Evolutionary conservation across 495 filamentous ascomycete genomes (phyloP).

Genomic region (Aspergillus bertholletiae): DNA sequence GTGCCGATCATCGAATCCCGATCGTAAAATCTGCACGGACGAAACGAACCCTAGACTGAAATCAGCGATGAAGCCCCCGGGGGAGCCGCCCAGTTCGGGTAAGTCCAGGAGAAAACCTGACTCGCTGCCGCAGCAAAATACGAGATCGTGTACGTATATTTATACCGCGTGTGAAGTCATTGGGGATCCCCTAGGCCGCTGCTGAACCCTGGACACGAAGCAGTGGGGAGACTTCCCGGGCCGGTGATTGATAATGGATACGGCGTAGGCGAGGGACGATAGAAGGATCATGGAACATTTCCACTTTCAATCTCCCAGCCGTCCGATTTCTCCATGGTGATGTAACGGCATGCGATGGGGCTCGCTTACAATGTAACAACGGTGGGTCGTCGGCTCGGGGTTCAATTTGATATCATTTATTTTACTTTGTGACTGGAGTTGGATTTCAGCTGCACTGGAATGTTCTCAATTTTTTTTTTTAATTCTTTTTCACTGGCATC

Average conservation of each 20-base stretch:
- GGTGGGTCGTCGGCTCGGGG: not conserved
- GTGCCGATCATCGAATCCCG: not conserved
- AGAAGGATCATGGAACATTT: not conserved
- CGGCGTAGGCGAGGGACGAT: not conserved
- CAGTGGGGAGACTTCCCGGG: no score
- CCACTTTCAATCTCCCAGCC: not conserved
- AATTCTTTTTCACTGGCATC: no score
- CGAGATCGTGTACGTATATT: no score
- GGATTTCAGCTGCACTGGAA: not conserved
- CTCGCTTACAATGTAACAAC: not conserved
- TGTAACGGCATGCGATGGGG: no score
- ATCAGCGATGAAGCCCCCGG: not conserved
- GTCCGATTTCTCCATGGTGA: not conserved
- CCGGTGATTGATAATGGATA: not conserved
- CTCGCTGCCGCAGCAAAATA: not conserved
- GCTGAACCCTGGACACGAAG: no score
- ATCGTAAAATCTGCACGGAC: not conserved
- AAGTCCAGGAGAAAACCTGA: no score
- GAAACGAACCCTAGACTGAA: not conserved
- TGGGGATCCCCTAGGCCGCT: no score
- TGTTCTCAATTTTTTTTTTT: no score
- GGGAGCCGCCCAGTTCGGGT: no score
- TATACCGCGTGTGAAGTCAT: no score
- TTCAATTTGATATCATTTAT: not conserved
- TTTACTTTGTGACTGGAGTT: not conserved